Evolutionary conservation across 768 basidiomycete genomes (phyloP).

Genomic region (Boletus subparvulus): DNA sequence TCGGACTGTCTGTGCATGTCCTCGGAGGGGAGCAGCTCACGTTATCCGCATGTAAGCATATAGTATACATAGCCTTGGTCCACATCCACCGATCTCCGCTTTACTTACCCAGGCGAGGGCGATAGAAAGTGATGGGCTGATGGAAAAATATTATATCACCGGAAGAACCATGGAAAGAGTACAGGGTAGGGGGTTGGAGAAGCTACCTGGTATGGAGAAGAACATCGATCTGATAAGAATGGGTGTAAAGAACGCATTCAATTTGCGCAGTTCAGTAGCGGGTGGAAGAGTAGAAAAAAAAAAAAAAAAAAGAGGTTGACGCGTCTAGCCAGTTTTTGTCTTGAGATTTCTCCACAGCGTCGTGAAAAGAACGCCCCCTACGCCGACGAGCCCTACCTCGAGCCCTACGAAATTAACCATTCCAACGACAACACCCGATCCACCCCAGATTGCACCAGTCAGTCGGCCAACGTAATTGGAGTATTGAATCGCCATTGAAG

Average conservation of each 20-base stretch:
- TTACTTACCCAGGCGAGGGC: neutral
- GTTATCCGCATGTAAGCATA: neutral
- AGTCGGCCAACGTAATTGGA: conserved; percentile 68
- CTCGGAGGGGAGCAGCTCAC: neutral
- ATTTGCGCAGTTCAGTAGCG: too few relatives aligned
- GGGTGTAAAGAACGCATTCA: too few relatives aligned
- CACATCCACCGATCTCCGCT: conserved; percentile 1
- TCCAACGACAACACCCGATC: conserved; percentile 51
- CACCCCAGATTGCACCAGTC: conserved; percentile 67
- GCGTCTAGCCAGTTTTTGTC: conserved; percentile 53
- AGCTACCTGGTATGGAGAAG: neutral
- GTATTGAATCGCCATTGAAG: conserved; percentile 62
- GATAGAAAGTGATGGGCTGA: neutral
- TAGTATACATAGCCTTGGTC: neutral
- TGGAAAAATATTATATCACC: neutral
- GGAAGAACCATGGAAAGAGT: neutral
- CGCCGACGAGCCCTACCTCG: conserved; percentile 58
- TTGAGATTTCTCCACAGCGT: conserved; percentile 64
- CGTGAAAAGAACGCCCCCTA: conserved; percentile 54
- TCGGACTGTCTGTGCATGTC: neutral
- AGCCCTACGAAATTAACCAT: conserved; percentile 61
- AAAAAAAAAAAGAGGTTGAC: neutral
- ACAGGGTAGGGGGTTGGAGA: neutral
- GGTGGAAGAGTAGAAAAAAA: too few relatives aligned
- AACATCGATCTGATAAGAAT: neutral